These are phyloP conservation scores for Diplogelasinospora grovesii DNA, from an alignment of 495 filamentous ascomycete genomes.

Conservation along the genomic window DNA sequence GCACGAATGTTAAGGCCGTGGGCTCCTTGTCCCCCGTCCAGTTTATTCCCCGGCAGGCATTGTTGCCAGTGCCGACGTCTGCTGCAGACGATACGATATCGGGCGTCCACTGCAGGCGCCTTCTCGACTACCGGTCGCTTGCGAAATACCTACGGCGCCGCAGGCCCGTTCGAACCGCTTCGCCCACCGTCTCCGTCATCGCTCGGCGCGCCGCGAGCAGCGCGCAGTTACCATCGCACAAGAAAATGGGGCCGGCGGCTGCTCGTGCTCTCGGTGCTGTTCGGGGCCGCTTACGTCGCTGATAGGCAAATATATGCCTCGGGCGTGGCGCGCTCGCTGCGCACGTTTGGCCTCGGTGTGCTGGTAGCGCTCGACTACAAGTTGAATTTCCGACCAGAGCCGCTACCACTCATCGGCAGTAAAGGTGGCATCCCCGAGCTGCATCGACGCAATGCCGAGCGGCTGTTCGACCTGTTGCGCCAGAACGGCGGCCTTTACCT, in stretches of 20 bases:
- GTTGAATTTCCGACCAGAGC: slow-evolving; percentile 82
- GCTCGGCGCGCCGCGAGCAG: slow-evolving; percentile 65
- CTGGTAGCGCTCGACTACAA: slow-evolving; percentile 90
- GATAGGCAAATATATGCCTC: slow-evolving; percentile 73
- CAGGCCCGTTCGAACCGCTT: slow-evolving; percentile 57
- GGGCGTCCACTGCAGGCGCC: too few species aligned
- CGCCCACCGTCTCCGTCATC: slow-evolving; percentile 72
- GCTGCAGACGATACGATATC: too few species aligned
- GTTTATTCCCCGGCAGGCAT: too few species aligned
- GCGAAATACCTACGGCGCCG: slow-evolving; percentile 7
- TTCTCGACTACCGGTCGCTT: slow-evolving; percentile 5
- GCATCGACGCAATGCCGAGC: slow-evolving; percentile 75
- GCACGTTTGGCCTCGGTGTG: slow-evolving; percentile 73
- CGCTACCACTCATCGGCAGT: slow-evolving; percentile 42
- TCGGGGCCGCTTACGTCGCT: slow-evolving; percentile 55
- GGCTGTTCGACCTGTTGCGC: slow-evolving; percentile 69
- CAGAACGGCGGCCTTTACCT: slow-evolving; percentile 89
- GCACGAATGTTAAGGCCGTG: too few species aligned
- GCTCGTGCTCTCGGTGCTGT: slow-evolving; percentile 51
- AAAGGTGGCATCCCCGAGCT: slow-evolving; percentile 61
- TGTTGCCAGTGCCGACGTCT: too few species aligned
- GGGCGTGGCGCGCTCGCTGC: slow-evolving; percentile 68
- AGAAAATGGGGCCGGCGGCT: slow-evolving; percentile 72
- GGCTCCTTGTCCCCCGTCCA: too few species aligned
- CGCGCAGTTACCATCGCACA: slow-evolving; percentile 58